phyloP scores from a whole-genome alignment of 2,329 filamentous ascomycete genomes.

The Periglandula ipomoeae region DNA sequence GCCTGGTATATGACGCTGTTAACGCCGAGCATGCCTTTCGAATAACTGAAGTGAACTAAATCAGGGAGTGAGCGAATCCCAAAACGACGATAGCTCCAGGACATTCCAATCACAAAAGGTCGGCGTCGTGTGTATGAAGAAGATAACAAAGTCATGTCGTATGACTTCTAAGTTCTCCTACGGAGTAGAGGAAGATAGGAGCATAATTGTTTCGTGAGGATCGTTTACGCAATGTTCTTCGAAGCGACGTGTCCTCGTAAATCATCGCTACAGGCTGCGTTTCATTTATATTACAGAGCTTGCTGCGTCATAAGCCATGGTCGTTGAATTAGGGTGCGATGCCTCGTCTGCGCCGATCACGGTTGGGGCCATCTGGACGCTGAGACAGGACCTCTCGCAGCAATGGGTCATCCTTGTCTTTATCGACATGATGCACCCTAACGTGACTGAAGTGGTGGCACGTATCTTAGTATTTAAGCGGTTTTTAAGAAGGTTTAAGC shows the following conservation, averaged over 20 bases:
- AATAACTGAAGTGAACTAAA: neutral
- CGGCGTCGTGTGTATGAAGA: neutral
- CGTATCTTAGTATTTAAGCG: slow-evolving; percentile 7
- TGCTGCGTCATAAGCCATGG: neutral
- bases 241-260: neutral
- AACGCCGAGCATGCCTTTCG: slow-evolving; percentile 8
- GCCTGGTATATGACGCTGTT: slow-evolving; percentile 9
- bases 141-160: neutral
- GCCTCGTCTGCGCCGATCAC: slow-evolving; percentile 66
- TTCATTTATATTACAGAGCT: neutral
- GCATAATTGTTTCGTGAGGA: neutral
- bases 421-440: slow-evolving; percentile 82
- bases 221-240: neutral
- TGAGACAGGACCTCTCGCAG: slow-evolving; percentile 80
- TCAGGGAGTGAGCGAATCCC: neutral
- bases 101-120: neutral
- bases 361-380: slow-evolving; percentile 71
- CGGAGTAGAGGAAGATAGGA: neutral
- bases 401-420: slow-evolving; percentile 74
- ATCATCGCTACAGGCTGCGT: neutral
- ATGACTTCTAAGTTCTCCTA: neutral
- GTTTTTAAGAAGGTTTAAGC: no score
- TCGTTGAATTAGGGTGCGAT: slow-evolving; percentile 20
- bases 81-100: neutral
- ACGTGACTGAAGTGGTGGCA: slow-evolving; percentile 58